These are phyloP conservation scores for Calonectria fujianensis DNA, from an alignment of 2,329 filamentous ascomycete genomes.

Conservation along the genomic window DNA sequence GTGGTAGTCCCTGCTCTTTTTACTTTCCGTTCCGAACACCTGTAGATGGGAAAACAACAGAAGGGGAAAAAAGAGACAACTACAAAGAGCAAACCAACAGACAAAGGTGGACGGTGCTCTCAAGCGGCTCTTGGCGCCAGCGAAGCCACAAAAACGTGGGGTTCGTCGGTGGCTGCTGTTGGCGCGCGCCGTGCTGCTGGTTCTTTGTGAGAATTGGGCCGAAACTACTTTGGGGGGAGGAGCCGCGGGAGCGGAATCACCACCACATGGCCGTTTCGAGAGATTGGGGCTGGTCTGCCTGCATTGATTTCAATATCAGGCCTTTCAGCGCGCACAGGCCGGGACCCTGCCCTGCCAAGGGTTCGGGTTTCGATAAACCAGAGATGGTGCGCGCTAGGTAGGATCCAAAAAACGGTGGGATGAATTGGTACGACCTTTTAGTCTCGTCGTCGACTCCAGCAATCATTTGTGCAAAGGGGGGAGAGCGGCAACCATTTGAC, in stretches of 20 bases:
- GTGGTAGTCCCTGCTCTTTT: not conserved
- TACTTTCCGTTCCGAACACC: not conserved
- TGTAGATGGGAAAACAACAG: not conserved
- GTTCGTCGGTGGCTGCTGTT: constrained; percentile 11
- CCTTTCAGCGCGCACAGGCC: constrained; percentile 10
- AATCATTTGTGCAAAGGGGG: not conserved
- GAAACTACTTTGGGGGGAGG: not conserved
- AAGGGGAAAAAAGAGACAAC: no score
- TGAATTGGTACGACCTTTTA: not conserved
- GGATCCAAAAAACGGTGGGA: not conserved
- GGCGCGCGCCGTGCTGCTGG: not conserved
- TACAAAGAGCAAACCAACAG: not conserved
- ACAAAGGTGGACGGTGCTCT: not conserved
- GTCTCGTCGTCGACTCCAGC: not conserved
- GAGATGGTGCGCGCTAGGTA: not conserved
- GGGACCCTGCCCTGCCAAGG: not conserved
- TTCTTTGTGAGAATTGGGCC: not conserved
- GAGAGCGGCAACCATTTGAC: not conserved
- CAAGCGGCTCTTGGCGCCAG: not conserved
- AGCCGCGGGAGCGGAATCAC: not conserved
- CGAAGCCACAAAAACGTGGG: constrained; percentile 32
- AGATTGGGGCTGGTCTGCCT: constrained; percentile 4
- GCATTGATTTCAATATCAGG: constrained; percentile 9
- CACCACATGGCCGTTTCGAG: not conserved
- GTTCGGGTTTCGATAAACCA: not conserved